These are phyloP conservation scores for Triticum dicoccoides DNA, from an alignment of 176 grass and related monocot genomes.

Conservation along the genomic window DNA sequence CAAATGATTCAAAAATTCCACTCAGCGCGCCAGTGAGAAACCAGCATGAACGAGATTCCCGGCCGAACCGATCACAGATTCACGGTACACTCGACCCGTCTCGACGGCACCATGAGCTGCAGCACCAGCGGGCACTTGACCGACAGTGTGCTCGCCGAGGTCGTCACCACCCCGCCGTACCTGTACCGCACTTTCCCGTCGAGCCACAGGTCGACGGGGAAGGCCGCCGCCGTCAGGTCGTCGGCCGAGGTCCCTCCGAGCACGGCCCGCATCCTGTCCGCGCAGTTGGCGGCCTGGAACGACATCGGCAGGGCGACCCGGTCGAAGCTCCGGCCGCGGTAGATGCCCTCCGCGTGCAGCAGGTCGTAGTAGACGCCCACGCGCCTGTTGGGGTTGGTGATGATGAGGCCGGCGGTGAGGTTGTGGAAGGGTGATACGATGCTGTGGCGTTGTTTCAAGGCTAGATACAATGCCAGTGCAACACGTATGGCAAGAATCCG, in stretches of 20 bases:
- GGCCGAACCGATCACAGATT: slow-evolving; percentile 5
- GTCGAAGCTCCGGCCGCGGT: slow-evolving; percentile 40
- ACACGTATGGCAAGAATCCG: neutral
- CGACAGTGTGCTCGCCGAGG: slow-evolving; percentile 13
- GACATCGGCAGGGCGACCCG: slow-evolving; percentile 11
- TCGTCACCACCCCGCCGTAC: slow-evolving; percentile 27
- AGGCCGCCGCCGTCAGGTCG: neutral
- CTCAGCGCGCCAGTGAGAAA: too few relatives aligned
- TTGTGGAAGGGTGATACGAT: neutral
- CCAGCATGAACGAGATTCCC: neutral
- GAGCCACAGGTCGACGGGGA: slow-evolving; percentile 44
- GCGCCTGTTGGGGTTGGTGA: slow-evolving; percentile 53
- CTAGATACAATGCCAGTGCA: neutral
- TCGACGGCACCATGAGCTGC: slow-evolving; percentile 4
- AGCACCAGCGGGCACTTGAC: slow-evolving; percentile 38
- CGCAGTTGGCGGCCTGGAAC: slow-evolving; percentile 21
- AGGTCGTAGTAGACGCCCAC: slow-evolving; percentile 70
- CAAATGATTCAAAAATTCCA: too few relatives aligned
- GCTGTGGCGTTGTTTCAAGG: neutral
- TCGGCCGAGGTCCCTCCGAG: slow-evolving; percentile 7
- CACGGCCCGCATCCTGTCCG: slow-evolving; percentile 12
- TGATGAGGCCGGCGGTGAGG: slow-evolving; percentile 33
- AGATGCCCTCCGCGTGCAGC: slow-evolving; percentile 41
- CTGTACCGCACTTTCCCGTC: slow-evolving; percentile 24
- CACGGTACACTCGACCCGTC: slow-evolving; percentile 22